Percentiles rank a stretch among this genome's conserved stretches.
phyloP scores from a whole-genome alignment of 169 alveolate genomes.

The Perkinsus marinus region DNA sequence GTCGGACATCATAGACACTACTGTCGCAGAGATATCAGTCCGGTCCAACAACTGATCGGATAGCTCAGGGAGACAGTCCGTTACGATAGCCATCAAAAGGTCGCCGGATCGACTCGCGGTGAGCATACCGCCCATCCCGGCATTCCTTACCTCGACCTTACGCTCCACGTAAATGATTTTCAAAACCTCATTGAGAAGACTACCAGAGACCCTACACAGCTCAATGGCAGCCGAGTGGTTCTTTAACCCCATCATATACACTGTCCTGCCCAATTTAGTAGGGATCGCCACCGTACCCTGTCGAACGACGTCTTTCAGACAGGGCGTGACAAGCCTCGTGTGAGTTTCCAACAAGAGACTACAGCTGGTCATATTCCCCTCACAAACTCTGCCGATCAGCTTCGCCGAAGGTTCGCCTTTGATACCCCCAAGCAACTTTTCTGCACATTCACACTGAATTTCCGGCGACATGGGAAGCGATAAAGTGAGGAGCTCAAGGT shows the following conservation, averaged over 20 bases:
- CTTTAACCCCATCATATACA: not conserved
- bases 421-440: not conserved
- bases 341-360: not conserved
- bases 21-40: not conserved
- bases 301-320: not conserved
- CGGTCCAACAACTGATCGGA: not conserved
- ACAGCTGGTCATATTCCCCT: not conserved
- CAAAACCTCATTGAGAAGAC: not conserved
- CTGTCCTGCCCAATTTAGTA: not conserved
- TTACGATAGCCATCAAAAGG: not conserved
- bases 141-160: too few species aligned
- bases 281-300: not conserved
- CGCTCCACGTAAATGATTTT: not conserved
- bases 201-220: not conserved
- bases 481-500: too few species aligned
- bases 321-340: not conserved
- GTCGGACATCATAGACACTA: not conserved
- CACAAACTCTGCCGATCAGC: not conserved
- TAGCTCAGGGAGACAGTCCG: not conserved
- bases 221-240: not conserved
- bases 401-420: not conserved
- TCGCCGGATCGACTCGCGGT: not conserved
- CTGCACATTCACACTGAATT: not conserved
- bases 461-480: not conserved
- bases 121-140: not conserved